Percentiles rank a stretch among this genome's conserved stretches.
phyloP scores from a whole-genome alignment of 164 flowering plant species.

The Kingdonia uniflora region DNA sequence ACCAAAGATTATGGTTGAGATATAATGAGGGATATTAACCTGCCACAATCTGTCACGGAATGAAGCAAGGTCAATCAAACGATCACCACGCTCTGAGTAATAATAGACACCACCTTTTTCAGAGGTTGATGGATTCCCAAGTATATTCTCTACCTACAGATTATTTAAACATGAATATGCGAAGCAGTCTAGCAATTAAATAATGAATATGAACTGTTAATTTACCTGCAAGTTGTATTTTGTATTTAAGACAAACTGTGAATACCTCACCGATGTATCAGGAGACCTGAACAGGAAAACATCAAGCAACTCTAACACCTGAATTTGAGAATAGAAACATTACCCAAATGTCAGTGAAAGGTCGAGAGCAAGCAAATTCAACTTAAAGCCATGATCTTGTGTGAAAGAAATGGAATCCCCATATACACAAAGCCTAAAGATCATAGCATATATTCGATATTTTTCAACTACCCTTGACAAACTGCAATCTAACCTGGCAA shows the following conservation, averaged over 20 bases:
- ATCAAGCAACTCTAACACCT: slow-evolving; percentile 91
- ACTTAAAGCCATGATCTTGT: too few species aligned
- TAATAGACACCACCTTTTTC: slow-evolving; percentile 78
- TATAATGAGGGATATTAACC: slow-evolving; percentile 33
- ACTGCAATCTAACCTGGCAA: too few species aligned
- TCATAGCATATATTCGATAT: too few species aligned
- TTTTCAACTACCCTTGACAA: too few species aligned
- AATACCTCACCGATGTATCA: slow-evolving; percentile 54
- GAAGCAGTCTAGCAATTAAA: background rate
- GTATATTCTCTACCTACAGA: slow-evolving; percentile 65
- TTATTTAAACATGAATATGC: background rate
- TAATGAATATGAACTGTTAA: background rate
- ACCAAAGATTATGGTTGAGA: background rate
- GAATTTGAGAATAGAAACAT: slow-evolving; percentile 2
- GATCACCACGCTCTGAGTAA: slow-evolving; percentile 92
- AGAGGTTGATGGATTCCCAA: slow-evolving; percentile 48
- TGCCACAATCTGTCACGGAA: slow-evolving; percentile 86
- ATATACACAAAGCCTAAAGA: too few species aligned
- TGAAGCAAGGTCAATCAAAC: slow-evolving; percentile 73
- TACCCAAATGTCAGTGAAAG: too few species aligned
- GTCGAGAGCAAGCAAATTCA: too few species aligned
- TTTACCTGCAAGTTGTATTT: slow-evolving; percentile 57
- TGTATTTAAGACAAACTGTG: slow-evolving; percentile 41
- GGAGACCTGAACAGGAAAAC: slow-evolving; percentile 76
- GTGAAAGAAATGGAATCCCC: too few species aligned